Percentiles rank a stretch among this genome's conserved stretches.
phyloP scores from a whole-genome alignment of 2,329 filamentous ascomycete genomes.

The Fusarium mexicanum region DNA sequence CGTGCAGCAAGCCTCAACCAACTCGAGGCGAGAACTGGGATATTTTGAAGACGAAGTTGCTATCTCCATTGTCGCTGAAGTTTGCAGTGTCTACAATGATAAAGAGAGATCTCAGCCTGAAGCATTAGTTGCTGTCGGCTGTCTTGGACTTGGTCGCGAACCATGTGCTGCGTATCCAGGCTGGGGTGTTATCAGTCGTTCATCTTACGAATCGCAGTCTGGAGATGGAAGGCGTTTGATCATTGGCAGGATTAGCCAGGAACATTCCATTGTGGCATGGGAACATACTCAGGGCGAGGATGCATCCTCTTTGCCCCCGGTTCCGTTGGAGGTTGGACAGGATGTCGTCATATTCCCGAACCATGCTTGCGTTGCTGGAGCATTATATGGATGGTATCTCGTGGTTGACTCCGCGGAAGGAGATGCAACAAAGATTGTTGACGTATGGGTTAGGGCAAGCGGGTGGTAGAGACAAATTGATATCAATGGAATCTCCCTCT shows the following conservation, averaged over 20 bases:
- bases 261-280: conserved; percentile 69
- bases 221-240: conserved; percentile 53
- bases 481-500: not conserved
- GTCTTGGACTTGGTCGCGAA: conserved; percentile 68
- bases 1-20: conserved; percentile 71
- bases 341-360: conserved; percentile 65
- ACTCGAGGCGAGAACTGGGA: conserved; percentile 47
- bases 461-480: conserved; percentile 51
- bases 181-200: conserved; percentile 66
- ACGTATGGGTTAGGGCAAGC: conserved; percentile 69
- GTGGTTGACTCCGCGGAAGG: conserved; percentile 53
- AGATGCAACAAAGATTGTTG: conserved; percentile 55
- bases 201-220: not conserved
- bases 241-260: conserved; percentile 70
- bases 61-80: conserved; percentile 67
- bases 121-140: conserved; percentile 66
- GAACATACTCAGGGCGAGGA: conserved; percentile 33
- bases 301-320: not conserved
- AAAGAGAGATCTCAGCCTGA: conserved; percentile 52
- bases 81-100: conserved; percentile 66
- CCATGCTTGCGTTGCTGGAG: conserved; percentile 71
- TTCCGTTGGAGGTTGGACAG: conserved; percentile 58
- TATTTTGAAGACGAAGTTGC: conserved; percentile 59
- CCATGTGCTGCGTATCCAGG: conserved; percentile 68
- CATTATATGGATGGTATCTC: conserved; percentile 69